Evolutionary conservation across 306 rosid species (phyloP), one percentile per base, ranked within the genome.

Genomic region (Senna tora): DNA sequence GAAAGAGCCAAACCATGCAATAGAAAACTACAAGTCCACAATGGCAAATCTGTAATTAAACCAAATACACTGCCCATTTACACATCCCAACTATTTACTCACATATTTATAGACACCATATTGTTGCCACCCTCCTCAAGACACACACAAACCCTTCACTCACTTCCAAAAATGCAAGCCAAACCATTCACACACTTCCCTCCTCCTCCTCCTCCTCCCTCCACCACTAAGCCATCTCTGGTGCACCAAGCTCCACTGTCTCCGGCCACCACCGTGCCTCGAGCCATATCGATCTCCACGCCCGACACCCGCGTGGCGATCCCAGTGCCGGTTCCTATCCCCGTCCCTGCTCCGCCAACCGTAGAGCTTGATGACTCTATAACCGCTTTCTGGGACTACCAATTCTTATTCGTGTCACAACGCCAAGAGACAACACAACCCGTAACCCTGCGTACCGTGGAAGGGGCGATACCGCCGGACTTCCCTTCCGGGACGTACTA

Each of bases 401-500:
- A 94, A 34, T 87, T 91, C 32, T 66, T 94, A 15, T 94, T 94
- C 41, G 79, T 89, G 14, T 94, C 98, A 0, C 97, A 94, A 61
- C 74, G 97, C 8, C 77, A 81, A 0, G 96, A 94, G 73, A 77
- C 96, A 2, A 28, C 62, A 0, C 72, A 83, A 53, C 90, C 97
- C 0, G 4, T 81, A 2, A 62, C 41, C 0, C 85, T 94, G 4
- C 51, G 62, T 1, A 80, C 71, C 0, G 83, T 86, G 5, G 85
- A 87, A 2, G 98, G 98, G 1, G 82, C 59, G 0, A 60, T 94
- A 7, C 98, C 98, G 0, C 0, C 8, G 0, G 88, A 91, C 70
- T 89, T 94, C 13, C 98, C 98, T 0, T 55, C 86, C 1, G 97
- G 98, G 0, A 86, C 97, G 2, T 91, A 94, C 80, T 94, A 91